Base-by-base conservation (phyloP, 2,329 filamentous ascomycete genomes). In the Fusarium verrucosum region DNA sequence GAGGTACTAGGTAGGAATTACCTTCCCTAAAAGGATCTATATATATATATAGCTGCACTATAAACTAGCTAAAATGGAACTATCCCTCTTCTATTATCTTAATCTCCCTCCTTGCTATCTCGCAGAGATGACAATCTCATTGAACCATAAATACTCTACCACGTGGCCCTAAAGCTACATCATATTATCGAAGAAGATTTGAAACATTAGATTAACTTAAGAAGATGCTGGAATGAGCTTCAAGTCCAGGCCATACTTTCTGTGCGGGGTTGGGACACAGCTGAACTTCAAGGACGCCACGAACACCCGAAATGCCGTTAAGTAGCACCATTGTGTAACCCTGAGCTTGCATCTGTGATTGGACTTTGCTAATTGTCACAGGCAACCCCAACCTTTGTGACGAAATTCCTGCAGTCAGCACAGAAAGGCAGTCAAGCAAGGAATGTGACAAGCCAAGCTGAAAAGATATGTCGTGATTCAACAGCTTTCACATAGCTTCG, bases 361-460 rank as follows among this genome's bases (percentile, higher is more conserved):
- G 16, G 3, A 50, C 25, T n/a, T 23, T 20, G 20, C 47, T 26
- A 44, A 32, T 43, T 20, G 10, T 2, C 13, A 32, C 3, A 7
- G 3, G 13, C 13, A 20, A 8, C 23, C 13, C 25, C 26, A 44
- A 26, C 47, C 26, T n/a, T 4, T 5, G 20, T 44, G n/a, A 19
- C 20, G 16, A 9, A 10, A 43, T n/a, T 20, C 3, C 9, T 33
- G 47, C 13, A 19, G 13, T 14, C n/a, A 32, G 37, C 16, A 43
- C 17, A 5, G 13, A 9, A 25, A 10, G 10, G 37, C 26, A 23
- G 37, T 4, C 26, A 44, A 50, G 20, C 0, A 2, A 44, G 47
- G 37, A 50, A 50, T 50, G 47, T 44, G 47, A 50, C 37, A 32
- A 33, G 47, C 47, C 26, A 33, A 50, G 26, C 25, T 41, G 26